A percentile compares a stretch with the other conserved stretches of the same genome.
These are phyloP conservation scores for Ceratobasidium sp. DNA, from an alignment of 1,284 basidiomycete species.

Conservation along the genomic window DNA sequence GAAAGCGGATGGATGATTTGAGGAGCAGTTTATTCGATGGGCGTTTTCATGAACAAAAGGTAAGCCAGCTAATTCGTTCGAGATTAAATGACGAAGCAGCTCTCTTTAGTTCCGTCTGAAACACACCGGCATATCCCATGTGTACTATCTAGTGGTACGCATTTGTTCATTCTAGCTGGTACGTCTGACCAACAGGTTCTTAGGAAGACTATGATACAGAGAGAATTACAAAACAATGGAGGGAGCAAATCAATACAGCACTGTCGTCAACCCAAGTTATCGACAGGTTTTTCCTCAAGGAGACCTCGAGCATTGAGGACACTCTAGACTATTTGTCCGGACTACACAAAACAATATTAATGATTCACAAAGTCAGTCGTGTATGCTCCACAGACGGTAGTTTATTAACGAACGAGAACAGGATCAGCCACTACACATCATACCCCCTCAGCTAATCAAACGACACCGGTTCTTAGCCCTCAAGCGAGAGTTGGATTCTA, in stretches of 20 bases:
- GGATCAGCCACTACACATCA: conserved; percentile 44
- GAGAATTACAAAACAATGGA: conserved; percentile 52
- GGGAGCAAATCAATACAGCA: conserved; percentile 56
- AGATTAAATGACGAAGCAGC: neutral
- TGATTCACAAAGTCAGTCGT: conserved; percentile 53
- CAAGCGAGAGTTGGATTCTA: conserved; percentile 53
- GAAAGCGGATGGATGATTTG: conserved; percentile 66
- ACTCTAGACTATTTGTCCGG: conserved; percentile 61
- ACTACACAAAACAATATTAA: conserved; percentile 54
- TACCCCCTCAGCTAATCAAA: conserved; percentile 49
- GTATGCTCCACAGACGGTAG: neutral
- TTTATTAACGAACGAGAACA: conserved; percentile 21
- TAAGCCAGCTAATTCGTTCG: conserved; percentile 47
- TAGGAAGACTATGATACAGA: conserved; percentile 42
- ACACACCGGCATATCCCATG: conserved; percentile 58
- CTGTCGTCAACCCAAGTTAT: conserved; percentile 63
- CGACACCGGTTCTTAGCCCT: conserved; percentile 53
- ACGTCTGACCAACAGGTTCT: neutral
- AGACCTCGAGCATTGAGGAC: conserved; percentile 59
- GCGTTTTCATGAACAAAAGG: conserved; percentile 65
- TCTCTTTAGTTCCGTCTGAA: conserved; percentile 57
- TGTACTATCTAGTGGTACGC: conserved; percentile 64
- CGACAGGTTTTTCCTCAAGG: conserved; percentile 64
- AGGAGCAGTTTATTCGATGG: conserved; percentile 61
- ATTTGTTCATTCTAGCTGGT: neutral